phyloP scores from a whole-genome alignment of 768 basidiomycete genomes.

The Amanita exitialis region DNA sequence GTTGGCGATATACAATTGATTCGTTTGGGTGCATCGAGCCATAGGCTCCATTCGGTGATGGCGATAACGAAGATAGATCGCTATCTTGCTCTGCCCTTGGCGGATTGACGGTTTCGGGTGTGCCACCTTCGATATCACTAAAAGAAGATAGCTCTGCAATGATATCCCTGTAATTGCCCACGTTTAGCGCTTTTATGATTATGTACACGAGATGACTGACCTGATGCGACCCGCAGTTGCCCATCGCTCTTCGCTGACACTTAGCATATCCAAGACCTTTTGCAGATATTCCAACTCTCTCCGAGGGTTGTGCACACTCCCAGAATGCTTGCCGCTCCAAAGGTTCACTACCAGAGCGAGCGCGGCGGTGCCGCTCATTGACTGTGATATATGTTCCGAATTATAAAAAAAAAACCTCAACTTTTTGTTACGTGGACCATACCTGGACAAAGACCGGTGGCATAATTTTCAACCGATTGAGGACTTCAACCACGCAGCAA shows the following conservation, averaged over 20 bases:
- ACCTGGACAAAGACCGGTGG: conserved; percentile 29
- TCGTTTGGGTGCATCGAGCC: background rate
- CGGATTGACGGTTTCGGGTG: background rate
- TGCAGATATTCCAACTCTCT: conserved; percentile 52
- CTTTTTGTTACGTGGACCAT: conserved; percentile 4
- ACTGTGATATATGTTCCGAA: conserved; percentile 12
- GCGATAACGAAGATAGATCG: background rate
- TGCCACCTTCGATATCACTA: conserved; percentile 15
- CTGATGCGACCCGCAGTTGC: conserved; percentile 28
- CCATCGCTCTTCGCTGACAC: conserved; percentile 29
- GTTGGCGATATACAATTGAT: background rate
- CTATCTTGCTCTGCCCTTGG: background rate
- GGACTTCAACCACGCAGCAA: conserved; percentile 55
- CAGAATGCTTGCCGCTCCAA: conserved; percentile 47
- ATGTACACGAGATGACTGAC: conserved; percentile 15
- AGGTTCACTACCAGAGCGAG: conserved; percentile 57
- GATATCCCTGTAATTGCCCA: conserved; percentile 19
- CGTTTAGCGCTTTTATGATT: background rate
- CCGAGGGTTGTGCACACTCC: conserved; percentile 32
- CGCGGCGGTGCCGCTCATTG: conserved; percentile 27
- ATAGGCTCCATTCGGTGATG: background rate
- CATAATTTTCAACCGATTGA: conserved; percentile 22
- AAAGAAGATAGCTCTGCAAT: conserved; percentile 25
- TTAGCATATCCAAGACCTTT: conserved; percentile 46
- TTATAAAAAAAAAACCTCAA: conserved; percentile 2